A percentile compares a stretch with the other conserved stretches of the same genome.
Evolutionary conservation across 768 basidiomycete species (phyloP).

Genomic region (Exsudoporus frostii): DNA sequence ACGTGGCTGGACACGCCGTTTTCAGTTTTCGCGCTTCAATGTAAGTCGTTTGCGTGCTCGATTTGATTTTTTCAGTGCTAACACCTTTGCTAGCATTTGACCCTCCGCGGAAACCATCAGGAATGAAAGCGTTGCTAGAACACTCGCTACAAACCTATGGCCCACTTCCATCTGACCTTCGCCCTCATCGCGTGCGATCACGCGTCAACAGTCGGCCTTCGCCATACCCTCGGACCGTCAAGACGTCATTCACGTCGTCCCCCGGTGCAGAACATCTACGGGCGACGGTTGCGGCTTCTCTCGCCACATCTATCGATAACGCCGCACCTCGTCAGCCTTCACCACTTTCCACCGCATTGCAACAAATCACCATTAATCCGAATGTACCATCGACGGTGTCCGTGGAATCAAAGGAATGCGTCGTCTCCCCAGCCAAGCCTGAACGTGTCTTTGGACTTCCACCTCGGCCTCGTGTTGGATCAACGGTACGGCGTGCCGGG

Average conservation of each 20-base stretch:
- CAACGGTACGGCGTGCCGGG: conserved; percentile 52
- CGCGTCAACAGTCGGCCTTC: conserved; percentile 70
- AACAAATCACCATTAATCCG: conserved; percentile 41
- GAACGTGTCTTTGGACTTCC: conserved; percentile 24
- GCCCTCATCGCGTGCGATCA: conserved; percentile 58
- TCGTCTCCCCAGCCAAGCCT: conserved; percentile 28
- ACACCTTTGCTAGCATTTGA: conserved; percentile 52
- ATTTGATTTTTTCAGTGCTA: neutral
- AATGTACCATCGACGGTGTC: conserved; percentile 34
- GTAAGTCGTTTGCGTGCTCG: conserved; percentile 40
- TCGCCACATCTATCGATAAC: conserved; percentile 18
- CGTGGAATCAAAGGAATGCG: conserved; percentile 35
- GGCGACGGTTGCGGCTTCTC: conserved; percentile 20
- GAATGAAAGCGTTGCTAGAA: conserved; percentile 71
- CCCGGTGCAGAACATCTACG: conserved; percentile 36
- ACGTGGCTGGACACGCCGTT: conserved; percentile 70
- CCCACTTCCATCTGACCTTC: conserved; percentile 71
- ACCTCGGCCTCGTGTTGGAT: conserved; percentile 50
- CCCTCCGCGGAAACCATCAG: conserved; percentile 59
- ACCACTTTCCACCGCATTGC: conserved; percentile 36
- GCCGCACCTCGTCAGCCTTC: conserved; percentile 8
- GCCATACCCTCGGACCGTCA: conserved; percentile 63
- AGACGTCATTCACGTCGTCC: conserved; percentile 41
- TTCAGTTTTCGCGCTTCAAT: conserved; percentile 68
- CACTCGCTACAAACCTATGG: conserved; percentile 70